Evolutionary conservation across 768 basidiomycete species (phyloP).

Genomic region (Udeniomyces megalosporus): DNA sequence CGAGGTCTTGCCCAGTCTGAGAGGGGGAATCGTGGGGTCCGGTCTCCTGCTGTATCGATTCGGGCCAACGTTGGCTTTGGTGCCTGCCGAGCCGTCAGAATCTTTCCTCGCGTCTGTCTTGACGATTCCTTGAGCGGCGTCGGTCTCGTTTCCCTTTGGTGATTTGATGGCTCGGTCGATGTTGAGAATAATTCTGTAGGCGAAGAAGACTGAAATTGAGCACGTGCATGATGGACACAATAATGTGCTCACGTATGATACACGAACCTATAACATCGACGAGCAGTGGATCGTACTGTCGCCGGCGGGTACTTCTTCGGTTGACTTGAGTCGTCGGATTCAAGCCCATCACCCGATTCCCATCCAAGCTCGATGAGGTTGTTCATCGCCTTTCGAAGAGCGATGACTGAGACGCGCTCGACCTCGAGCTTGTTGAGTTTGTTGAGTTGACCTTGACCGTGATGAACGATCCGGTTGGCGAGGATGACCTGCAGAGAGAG

Average conservation of each 20-base stretch:
- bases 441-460: not conserved
- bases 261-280: constrained; percentile 1
- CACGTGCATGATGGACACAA: too few relatives aligned
- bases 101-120: not conserved
- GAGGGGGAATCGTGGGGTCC: constrained; percentile 8
- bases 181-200: constrained; percentile 2
- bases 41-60: not conserved
- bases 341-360: not conserved
- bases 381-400: constrained; percentile 1
- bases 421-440: not conserved
- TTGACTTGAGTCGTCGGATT: not conserved
- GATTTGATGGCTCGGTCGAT: constrained; percentile 12
- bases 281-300: constrained; percentile 1
- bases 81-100: not conserved
- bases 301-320: not conserved
- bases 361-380: constrained; percentile 12
- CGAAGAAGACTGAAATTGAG: too few relatives aligned
- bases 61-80: not conserved
- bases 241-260: too few relatives aligned
- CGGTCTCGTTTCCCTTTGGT: not conserved
- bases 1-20: not conserved
- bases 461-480: constrained; percentile 10
- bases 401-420: not conserved
- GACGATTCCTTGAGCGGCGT: not conserved
- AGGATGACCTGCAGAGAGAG: not conserved